phyloP scores from a whole-genome alignment of 768 basidiomycete genomes.

The Megacollybia marginata region DNA sequence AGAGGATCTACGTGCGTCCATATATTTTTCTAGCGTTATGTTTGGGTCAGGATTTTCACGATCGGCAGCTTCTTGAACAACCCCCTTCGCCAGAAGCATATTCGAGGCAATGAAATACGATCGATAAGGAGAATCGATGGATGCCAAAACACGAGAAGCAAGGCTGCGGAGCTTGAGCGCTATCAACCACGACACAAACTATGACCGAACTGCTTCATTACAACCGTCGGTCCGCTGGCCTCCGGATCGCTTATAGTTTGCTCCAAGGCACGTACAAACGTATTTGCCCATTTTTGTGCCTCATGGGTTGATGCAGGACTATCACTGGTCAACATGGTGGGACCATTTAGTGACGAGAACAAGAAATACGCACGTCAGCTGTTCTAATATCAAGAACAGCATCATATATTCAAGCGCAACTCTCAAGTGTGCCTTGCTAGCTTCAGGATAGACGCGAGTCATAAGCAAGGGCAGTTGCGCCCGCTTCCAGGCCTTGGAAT shows the following conservation, averaged over 20 bases:
- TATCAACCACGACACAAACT: background rate
- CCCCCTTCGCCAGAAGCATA: conserved; percentile 8
- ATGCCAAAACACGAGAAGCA: conserved; percentile 3
- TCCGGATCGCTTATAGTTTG: background rate
- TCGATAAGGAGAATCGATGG: conserved; percentile 5
- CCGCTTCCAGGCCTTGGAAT: conserved; percentile 13
- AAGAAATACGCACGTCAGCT: conserved; percentile 10
- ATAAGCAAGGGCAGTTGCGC: conserved; percentile 15
- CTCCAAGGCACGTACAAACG: conserved; percentile 8
- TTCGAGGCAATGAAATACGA: conserved; percentile 6
- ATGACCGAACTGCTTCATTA: background rate
- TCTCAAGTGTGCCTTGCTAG: conserved; percentile 9
- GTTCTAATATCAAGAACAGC: conserved; percentile 15
- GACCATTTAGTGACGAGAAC: background rate
- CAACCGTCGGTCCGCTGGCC: background rate
- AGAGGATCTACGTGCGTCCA: background rate
- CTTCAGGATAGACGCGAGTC: conserved; percentile 11
- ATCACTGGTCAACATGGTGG: conserved; percentile 1
- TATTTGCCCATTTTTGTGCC: conserved; percentile 9
- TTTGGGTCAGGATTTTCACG: conserved; percentile 7
- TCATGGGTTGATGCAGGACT: conserved; percentile 7
- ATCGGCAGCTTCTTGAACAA: conserved; percentile 14
- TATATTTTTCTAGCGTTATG: conserved; percentile 11
- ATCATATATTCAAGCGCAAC: conserved; percentile 12
- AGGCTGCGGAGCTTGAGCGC: background rate